phyloP scores from a whole-genome alignment of 2,329 filamentous ascomycete genomes.

The Setomelanomma holmii region DNA sequence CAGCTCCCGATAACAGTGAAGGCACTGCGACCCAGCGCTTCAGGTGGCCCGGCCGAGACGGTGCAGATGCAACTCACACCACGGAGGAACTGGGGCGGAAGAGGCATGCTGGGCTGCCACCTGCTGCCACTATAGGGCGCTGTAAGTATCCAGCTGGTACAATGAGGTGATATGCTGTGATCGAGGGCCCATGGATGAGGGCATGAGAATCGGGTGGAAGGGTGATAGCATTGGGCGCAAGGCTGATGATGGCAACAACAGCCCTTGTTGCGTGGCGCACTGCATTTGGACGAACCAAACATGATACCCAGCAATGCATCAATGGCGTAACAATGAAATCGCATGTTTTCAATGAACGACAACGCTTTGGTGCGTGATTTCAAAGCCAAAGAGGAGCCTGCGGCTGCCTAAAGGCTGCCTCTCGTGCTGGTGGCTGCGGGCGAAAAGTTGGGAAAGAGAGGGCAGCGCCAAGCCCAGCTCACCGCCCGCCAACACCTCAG shows the following conservation, averaged over 20 bases:
- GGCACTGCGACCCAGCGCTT: constrained; percentile 57
- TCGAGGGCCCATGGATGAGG: too few species aligned
- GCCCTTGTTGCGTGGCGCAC: constrained; percentile 44
- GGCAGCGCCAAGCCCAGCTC: constrained; percentile 25
- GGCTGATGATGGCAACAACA: constrained; percentile 20
- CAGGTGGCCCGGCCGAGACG: constrained; percentile 52
- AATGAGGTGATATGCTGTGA: too few species aligned
- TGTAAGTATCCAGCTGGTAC: neutral
- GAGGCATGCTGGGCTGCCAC: constrained; percentile 89
- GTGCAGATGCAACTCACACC: constrained; percentile 77
- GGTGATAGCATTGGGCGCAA: constrained; percentile 1
- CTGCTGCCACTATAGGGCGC: constrained; percentile 73
- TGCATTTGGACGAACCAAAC: constrained; percentile 40
- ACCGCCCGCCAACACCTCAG: constrained; percentile 36
- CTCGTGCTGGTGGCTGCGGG: constrained; percentile 21
- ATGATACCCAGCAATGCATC: constrained; percentile 45
- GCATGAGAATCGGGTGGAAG: neutral
- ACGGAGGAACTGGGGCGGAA: constrained; percentile 83
- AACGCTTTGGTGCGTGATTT: constrained; percentile 13
- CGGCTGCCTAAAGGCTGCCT: constrained; percentile 32
- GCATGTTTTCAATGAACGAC: neutral
- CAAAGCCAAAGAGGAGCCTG: constrained; percentile 22
- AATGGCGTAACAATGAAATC: constrained; percentile 2
- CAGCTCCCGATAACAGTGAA: constrained; percentile 76
- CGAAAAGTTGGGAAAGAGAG: constrained; percentile 20